Base-by-base conservation (phyloP, 306 rosid species). In the Rubus idaeus region DNA sequence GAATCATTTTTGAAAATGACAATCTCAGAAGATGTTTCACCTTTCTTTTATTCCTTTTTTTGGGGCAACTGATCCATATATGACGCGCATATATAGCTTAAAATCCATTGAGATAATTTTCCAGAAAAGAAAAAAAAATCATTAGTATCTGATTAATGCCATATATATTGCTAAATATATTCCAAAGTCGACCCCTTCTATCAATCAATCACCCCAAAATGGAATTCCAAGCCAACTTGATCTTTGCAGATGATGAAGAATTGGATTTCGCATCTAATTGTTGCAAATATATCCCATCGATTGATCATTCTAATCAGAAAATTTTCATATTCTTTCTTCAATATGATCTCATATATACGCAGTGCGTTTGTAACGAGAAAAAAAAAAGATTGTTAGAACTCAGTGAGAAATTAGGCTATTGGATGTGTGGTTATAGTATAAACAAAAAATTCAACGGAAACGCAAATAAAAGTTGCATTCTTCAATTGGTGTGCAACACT, bases 181-280 rank as follows among this genome's bases (percentile, higher is more conserved):
- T 52, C 77, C 72, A 78, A 68, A 41, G 10, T 14, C 11, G 46
- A 63, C 39, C 68, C 35, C 18, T 52, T 30, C 40, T 7, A 40
- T 75, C 83, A 78, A 75, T 83, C 86, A 78, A 70, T 78, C 86
- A 74, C 20, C 49, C 64, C 21, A 7, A 55, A 40, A 55, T 20
- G 66, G 49, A 83, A 78, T 64, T 74, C 57, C 20, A 39, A 52
- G 75, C 77, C 61, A 70, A 53, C 76, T 44, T 78, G 77, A 61
- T 13, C 40, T 35, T 62, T 35, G 44, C 77, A 26, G 64, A 73
- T n/a, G 7, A 37, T 56, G 13, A 26, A 66, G 49, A 61, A 60
- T 52, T 52, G 21, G 70, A 78, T 68, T 69, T 78, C 67, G 67
- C 64, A 60, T 73, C 79, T 30, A 17, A 30, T 30, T 30, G 35